phyloP scores from a whole-genome alignment of 495 filamentous ascomycete species.

The Trichodelitschia bisporula region DNA sequence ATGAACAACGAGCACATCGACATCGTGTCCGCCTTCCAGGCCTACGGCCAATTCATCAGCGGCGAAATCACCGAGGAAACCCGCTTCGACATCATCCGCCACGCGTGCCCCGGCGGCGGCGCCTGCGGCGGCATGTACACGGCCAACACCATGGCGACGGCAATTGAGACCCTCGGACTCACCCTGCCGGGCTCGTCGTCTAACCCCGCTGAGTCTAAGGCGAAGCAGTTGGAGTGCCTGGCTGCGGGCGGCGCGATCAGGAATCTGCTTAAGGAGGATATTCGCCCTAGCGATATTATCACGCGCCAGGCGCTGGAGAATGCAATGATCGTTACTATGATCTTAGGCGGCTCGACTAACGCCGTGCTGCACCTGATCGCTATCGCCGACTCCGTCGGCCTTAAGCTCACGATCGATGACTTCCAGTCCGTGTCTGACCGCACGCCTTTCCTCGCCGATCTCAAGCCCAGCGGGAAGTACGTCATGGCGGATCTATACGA shows the following conservation, averaged over 20 bases:
- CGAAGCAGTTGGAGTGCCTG: constrained; percentile 69
- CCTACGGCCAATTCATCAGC: constrained; percentile 83
- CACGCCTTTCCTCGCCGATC: constrained; percentile 79
- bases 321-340: constrained; percentile 86
- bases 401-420: constrained; percentile 89
- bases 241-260: constrained; percentile 68
- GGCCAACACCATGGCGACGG: constrained; percentile 93
- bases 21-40: constrained; percentile 92
- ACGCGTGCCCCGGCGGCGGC: constrained; percentile 81
- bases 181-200: constrained; percentile 82
- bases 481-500: constrained; percentile 81
- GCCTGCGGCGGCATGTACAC: constrained; percentile 99
- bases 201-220: constrained; percentile 67
- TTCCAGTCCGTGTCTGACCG: constrained; percentile 88
- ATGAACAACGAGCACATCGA: constrained; percentile 60
- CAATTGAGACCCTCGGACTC: constrained; percentile 94
- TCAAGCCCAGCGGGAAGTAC: constrained; percentile 93
- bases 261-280: constrained; percentile 66
- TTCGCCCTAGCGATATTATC: constrained; percentile 70
- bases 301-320: constrained; percentile 87
- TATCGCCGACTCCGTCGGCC: constrained; percentile 80
- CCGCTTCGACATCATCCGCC: constrained; percentile 79
- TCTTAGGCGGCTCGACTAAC: constrained; percentile 90
- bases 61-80: constrained; percentile 79
- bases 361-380: constrained; percentile 92